Evolutionary conservation across 139 green algal species (phyloP), one percentile per base, ranked within the genome.

Genomic region (Chlorella vulgaris): DNA sequence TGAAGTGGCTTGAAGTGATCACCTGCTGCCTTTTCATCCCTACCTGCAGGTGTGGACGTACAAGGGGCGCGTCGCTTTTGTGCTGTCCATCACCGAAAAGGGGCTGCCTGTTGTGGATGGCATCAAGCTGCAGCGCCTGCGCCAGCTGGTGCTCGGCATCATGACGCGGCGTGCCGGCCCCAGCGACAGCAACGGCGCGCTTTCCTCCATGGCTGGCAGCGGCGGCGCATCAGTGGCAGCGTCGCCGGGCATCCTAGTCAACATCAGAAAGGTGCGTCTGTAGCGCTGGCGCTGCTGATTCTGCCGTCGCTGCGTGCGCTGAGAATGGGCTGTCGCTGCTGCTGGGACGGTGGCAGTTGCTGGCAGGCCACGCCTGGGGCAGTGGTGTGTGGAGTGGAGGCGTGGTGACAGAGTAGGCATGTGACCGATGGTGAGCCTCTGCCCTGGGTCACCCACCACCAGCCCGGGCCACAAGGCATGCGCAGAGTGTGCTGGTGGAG

Each of bases 41-140:
- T 26, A 67, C 47, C 87, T n/a, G 47, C 15, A 94, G 91, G 90
- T 96, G 39, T 98, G 94, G 94, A 98, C 94, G 1, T 95, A 94
- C 84, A 84, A 88, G 28, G 78, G 84, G 51, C 85, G 94, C 10
- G 92, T 94, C 6, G 94, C 94, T 1, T 90, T 96, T 63, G 93
- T 97, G 43, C 85, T 98, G 35, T 91, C 84, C 51, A 91, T 95
- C n/a, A 91, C 89, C 22, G 92, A 95, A 77, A 91, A 88, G 53
- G 87, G 88, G 1, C 66, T 86, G 76, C 90, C 92, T 5, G 79
- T 96, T 4, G 68, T 81, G 15, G 90, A 96, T 65, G 61, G 78
- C 68, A 69, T 79, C 69, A 96, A 95, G 80, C 81, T 93, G 62
- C 74, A 84, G 55, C 80, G 87, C 0, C 84, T 96, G 75, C 81